A percentile compares a stretch with the other conserved stretches of the same genome.
phyloP scores from a whole-genome alignment of 73 alveolate species.

The Paramecium tetraurelia region DNA sequence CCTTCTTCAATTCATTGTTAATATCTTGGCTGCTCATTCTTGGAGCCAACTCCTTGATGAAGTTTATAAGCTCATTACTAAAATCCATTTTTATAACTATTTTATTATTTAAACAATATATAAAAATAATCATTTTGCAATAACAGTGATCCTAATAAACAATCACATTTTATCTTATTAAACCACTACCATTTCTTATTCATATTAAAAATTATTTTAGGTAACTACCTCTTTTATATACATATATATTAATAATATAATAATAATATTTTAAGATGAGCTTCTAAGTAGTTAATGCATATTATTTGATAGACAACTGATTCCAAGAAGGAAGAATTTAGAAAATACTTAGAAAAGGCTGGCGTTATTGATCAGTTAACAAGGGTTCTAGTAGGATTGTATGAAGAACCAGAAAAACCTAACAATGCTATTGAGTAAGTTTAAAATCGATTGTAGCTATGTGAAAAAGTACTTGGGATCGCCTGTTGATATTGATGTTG shows the following conservation, averaged over 20 bases:
- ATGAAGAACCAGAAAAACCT: constrained; percentile 96
- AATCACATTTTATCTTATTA: background rate
- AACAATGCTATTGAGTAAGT: constrained; percentile 83
- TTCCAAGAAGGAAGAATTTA: constrained; percentile 92
- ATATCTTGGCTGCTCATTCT: background rate
- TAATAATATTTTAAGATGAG: background rate
- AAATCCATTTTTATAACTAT: background rate
- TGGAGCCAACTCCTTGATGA: background rate
- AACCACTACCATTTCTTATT: no score
- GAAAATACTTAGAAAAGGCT: constrained; percentile 90
- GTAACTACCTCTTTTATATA: background rate
- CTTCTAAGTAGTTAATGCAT: background rate
- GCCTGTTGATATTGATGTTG: constrained; percentile 94
- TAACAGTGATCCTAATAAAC: no score
- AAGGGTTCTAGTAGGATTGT: constrained; percentile 89
- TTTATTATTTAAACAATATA: background rate
- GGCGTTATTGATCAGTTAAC: constrained; percentile 91
- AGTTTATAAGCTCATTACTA: background rate
- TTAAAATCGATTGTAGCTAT: constrained; percentile 49
- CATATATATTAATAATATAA: background rate
- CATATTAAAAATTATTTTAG: background rate
- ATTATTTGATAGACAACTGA: constrained; percentile 72
- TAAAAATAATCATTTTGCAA: background rate
- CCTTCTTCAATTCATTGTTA: background rate
- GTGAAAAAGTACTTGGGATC: constrained; percentile 86